Evolutionary conservation across 148 eudicot species (phyloP).

Genomic region (Spergularia marina): DNA sequence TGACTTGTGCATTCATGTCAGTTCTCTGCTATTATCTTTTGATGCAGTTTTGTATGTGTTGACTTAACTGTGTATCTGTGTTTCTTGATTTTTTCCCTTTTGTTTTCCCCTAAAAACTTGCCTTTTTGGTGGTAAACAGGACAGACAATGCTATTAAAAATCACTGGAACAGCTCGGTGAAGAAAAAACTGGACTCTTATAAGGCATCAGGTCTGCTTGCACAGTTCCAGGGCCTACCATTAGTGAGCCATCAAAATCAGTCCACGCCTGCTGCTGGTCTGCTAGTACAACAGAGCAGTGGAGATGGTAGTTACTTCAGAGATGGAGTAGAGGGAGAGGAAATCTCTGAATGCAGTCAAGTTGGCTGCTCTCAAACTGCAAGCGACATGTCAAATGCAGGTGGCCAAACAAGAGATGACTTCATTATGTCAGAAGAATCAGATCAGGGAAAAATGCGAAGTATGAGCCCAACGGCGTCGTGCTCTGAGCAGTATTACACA

Average conservation of each 20-base stretch:
- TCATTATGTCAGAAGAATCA: constrained; percentile 42
- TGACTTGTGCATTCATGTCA: background rate
- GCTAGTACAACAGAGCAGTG: constrained; percentile 35
- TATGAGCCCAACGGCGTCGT: constrained; percentile 40
- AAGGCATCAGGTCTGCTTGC: constrained; percentile 82
- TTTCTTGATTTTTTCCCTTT: background rate
- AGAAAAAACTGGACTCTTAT: constrained; percentile 84
- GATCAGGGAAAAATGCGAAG: constrained; percentile 35
- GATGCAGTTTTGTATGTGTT: background rate
- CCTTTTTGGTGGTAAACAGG: constrained; percentile 49
- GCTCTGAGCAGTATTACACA: constrained; percentile 39
- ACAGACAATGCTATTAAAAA: constrained; percentile 95
- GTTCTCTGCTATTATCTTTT: background rate
- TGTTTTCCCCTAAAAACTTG: constrained; percentile 2
- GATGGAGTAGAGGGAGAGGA: constrained; percentile 63
- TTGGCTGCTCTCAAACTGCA: constrained; percentile 55
- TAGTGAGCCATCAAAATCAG: constrained; percentile 45
- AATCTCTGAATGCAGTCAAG: constrained; percentile 73
- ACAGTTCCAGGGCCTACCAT: constrained; percentile 65
- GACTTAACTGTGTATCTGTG: background rate
- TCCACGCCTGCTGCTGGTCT: constrained; percentile 40
- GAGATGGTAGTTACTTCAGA: constrained; percentile 34
- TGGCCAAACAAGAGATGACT: constrained; percentile 42
- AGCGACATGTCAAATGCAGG: constrained; percentile 44
- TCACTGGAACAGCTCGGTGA: constrained; percentile 98